These are phyloP conservation scores for Fusarium proliferatum DNA, from an alignment of 2,329 filamentous ascomycete genomes.

Conservation along the genomic window DNA sequence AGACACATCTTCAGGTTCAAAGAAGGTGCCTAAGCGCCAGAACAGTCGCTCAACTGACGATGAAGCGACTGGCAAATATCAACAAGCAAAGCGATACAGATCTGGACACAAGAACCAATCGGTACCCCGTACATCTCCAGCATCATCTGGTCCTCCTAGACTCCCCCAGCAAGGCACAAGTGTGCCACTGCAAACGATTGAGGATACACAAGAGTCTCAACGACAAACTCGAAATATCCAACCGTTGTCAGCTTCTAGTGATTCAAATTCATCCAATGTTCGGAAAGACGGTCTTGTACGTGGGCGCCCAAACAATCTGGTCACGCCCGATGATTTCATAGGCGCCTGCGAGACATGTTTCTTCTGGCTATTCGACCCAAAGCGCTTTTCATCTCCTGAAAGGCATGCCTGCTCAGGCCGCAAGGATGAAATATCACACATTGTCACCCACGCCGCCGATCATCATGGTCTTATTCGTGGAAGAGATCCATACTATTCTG, in stretches of 20 bases:
- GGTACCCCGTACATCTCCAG: neutral
- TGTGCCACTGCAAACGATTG: neutral
- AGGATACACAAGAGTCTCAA: neutral
- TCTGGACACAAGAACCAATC: neutral
- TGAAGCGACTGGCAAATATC: constrained; percentile 8
- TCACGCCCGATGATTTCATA: constrained; percentile 13
- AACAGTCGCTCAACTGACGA: constrained; percentile 33
- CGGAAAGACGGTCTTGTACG: neutral
- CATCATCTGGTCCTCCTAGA: neutral
- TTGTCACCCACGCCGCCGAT: constrained; percentile 32
- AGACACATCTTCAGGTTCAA: constrained; percentile 8
- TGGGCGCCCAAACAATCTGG: neutral
- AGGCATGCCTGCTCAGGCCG: constrained; percentile 28
- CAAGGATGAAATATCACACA: constrained; percentile 38
- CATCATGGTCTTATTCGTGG: constrained; percentile 41
- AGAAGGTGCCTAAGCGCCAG: constrained; percentile 28
- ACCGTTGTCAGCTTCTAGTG: neutral
- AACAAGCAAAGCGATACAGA: constrained; percentile 9
- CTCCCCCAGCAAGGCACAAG: neutral
- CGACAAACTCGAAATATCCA: neutral
- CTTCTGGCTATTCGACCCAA: constrained; percentile 22
- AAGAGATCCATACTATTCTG: constrained; percentile 13
- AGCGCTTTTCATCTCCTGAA: constrained; percentile 6
- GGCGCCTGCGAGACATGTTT: constrained; percentile 24
- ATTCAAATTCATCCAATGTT: neutral